Evolutionary conservation across 2,329 filamentous ascomycete species (phyloP).

Genomic region (Huntiella moniliformis): DNA sequence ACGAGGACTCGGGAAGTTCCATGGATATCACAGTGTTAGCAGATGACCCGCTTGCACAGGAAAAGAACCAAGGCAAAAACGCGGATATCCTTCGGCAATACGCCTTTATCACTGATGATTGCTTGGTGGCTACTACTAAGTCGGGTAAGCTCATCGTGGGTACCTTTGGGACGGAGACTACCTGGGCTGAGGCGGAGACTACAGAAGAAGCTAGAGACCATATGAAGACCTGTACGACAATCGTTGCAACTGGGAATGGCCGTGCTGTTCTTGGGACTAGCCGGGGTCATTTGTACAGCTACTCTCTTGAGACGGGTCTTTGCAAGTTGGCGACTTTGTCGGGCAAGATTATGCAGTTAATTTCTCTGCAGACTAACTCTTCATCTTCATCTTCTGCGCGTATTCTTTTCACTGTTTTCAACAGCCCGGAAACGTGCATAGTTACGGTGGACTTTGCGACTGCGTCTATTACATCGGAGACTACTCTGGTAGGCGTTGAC

Average conservation of each 20-base stretch:
- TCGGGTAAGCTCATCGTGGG: conserved; percentile 39
- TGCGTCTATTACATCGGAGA: conserved; percentile 16
- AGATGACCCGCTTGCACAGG: not conserved
- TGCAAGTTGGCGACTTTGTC: conserved; percentile 22
- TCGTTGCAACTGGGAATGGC: conserved; percentile 22
- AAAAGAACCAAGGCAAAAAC: not conserved
- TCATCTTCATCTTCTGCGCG: conserved; percentile 16
- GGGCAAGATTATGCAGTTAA: conserved; percentile 33
- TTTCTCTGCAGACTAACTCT: conserved; percentile 15
- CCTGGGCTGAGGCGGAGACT: conserved; percentile 26
- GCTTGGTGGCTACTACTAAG: conserved; percentile 38
- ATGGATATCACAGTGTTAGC: conserved; percentile 9
- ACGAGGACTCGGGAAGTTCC: conserved; percentile 2
- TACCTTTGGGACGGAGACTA: conserved; percentile 16
- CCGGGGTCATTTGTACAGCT: conserved; percentile 29
- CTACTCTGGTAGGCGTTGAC: conserved; percentile 23
- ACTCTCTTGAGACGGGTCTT: conserved; percentile 18
- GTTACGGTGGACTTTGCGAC: conserved; percentile 22
- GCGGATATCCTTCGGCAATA: conserved; percentile 38
- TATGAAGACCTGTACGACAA: conserved; percentile 28
- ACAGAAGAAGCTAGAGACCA: conserved; percentile 19
- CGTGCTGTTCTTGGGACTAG: conserved; percentile 30
- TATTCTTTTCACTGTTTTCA: conserved; percentile 28
- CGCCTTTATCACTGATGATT: conserved; percentile 35
- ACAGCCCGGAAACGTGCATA: conserved; percentile 24